Evolutionary conservation across 2,329 filamentous ascomycete genomes (phyloP), one percentile per base, ranked within the genome.

Genomic region (Penicillium vulpinum): DNA sequence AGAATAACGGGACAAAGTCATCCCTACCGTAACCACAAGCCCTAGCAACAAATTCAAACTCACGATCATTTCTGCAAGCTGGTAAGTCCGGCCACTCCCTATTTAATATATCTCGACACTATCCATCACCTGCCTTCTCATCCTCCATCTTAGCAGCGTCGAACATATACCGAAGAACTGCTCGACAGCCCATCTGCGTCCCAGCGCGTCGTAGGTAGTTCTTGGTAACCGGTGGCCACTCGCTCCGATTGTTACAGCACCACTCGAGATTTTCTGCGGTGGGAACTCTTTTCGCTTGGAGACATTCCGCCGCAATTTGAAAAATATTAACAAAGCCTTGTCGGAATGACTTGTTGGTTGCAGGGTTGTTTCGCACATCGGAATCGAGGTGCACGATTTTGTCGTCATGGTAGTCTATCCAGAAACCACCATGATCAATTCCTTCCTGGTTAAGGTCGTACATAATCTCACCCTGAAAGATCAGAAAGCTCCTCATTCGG

Each of bases 261-360:
- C 60, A 56, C 52, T 67, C 51, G 36, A 72, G 48, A 56, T 69
- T 70, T 33, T 58, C 48, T 41, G 51, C 57, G 31, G 60, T 64
- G 18, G 70, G 71, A 57, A 64, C 51, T 21, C 22, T 54, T 33
- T 62, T 67, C 22, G 45, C 54, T 21, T 57, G 16, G 29, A 66
- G 54, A 58, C 63, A 66, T 15, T 60, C 55, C 4, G 61, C 63
- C n/a, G 71, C 63, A 50, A 71, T 62, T 36, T 56, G 5, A 57
- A 72, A 75, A 11, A 75, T 61, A 57, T 73, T 70, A 21, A 58
- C 44, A 62, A 75, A 77, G 11, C 67, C 72, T 55, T 70, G 60
- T 45, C 70, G 67, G 54, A 71, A 63, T 28, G 68, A 71, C 62
- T 74, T 73, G 62, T 73, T 75, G 16, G 69, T 72, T 36, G 33